These are phyloP conservation scores for Spathaspora hagerdaliae DNA, from an alignment of 805 yeast genomes.

Conservation along the genomic window DNA sequence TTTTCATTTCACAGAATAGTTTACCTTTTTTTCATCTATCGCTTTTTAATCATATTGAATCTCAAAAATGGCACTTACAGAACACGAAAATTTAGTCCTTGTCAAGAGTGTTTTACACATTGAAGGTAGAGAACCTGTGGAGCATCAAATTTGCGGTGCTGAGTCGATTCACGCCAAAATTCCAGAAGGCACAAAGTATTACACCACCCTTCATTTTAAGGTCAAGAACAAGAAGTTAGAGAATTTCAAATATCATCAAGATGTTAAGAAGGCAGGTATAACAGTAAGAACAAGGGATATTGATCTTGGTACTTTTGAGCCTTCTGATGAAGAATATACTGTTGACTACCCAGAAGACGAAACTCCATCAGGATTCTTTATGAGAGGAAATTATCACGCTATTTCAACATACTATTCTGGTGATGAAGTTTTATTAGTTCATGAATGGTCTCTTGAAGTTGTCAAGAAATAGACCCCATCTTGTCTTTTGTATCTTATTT, in stretches of 20 bases:
- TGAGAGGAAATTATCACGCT: constrained; percentile 31
- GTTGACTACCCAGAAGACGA: constrained; percentile 28
- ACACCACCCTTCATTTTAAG: constrained; percentile 27
- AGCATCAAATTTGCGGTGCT: constrained; percentile 24
- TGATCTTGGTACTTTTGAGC: constrained; percentile 31
- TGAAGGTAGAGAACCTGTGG: constrained; percentile 24
- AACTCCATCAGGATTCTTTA: constrained; percentile 37
- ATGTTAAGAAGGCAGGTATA: constrained; percentile 32
- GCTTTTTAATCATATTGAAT: too few species aligned
- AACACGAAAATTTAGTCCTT: constrained; percentile 30
- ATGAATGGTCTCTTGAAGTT: constrained; percentile 34
- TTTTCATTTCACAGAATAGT: too few species aligned
- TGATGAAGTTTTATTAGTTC: constrained; percentile 23
- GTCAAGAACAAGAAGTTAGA: constrained; percentile 25
- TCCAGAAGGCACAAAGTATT: constrained; percentile 35
- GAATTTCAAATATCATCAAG: constrained; percentile 31
- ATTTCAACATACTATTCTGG: constrained; percentile 30
- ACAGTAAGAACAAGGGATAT: constrained; percentile 25
- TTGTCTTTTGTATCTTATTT: too few species aligned
- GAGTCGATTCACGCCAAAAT: constrained; percentile 26
- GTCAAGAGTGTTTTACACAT: constrained; percentile 25
- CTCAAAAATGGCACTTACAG: not conserved
- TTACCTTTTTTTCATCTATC: too few species aligned
- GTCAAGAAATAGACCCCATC: constrained; percentile 15
- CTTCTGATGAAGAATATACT: constrained; percentile 29